These are phyloP conservation scores for Lachnellula willkommii DNA, from an alignment of 2,329 filamentous ascomycete species.

Conservation along the genomic window DNA sequence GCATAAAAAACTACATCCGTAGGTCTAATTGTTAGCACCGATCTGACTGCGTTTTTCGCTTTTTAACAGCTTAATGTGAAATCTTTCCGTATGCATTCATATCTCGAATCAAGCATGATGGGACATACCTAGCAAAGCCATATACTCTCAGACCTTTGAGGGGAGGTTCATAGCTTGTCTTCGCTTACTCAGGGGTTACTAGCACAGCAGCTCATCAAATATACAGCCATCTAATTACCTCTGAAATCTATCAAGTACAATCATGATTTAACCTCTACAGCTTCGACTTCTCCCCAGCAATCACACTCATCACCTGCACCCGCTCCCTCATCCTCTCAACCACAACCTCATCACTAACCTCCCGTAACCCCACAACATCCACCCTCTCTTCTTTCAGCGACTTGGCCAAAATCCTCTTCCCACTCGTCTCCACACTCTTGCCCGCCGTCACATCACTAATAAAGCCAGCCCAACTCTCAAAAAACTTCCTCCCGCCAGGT, in stretches of 20 bases:
- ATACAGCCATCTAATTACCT: too few species aligned
- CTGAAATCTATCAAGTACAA: background rate
- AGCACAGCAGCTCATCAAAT: background rate
- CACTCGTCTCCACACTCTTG: constrained; percentile 32
- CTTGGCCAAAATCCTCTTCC: constrained; percentile 45
- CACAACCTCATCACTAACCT: constrained; percentile 36
- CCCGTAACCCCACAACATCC: background rate
- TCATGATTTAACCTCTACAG: background rate
- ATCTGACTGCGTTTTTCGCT: background rate
- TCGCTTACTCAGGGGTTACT: background rate
- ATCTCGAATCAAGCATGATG: too few species aligned
- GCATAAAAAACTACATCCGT: background rate
- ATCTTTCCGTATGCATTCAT: background rate
- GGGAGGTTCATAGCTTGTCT: background rate
- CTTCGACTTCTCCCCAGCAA: constrained; percentile 15
- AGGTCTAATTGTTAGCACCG: background rate
- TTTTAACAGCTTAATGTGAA: background rate
- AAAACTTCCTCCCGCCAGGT: constrained; percentile 45
- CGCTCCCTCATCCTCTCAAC: constrained; percentile 33
- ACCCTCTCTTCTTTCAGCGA: constrained; percentile 35
- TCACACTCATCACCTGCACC: constrained; percentile 22
- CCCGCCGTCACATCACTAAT: constrained; percentile 36
- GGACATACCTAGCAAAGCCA: too few species aligned
- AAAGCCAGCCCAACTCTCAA: constrained; percentile 53
- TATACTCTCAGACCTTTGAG: too few species aligned